phyloP scores from a whole-genome alignment of 176 grass and related monocot species.

The Alloteropsis semialata region DNA sequence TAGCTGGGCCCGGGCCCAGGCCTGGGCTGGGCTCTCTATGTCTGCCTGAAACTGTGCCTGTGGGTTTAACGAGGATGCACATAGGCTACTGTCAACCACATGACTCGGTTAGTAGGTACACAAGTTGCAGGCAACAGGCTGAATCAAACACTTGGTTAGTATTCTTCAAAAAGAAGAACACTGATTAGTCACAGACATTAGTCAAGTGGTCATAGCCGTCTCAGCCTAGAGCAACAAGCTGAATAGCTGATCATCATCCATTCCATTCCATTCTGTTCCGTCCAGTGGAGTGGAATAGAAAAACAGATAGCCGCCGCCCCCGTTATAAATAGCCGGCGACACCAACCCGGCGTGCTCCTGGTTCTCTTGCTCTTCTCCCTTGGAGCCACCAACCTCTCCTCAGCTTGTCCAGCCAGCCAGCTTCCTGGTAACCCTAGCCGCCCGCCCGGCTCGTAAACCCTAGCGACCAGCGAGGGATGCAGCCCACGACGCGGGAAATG shows the following conservation, averaged over 20 bases:
- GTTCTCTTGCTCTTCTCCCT: constrained; percentile 10
- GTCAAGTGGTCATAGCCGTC: neutral
- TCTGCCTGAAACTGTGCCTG: neutral
- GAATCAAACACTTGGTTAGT: constrained; percentile 26
- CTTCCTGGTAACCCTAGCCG: constrained; percentile 11
- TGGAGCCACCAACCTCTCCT: constrained; percentile 24
- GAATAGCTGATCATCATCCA: constrained; percentile 12
- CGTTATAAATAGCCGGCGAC: constrained; percentile 50
- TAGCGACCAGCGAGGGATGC: constrained; percentile 40
- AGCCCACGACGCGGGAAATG: constrained; percentile 59
- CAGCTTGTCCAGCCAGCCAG: neutral
- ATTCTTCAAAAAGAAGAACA: neutral
- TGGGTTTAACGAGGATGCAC: neutral
- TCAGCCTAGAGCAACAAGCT: neutral
- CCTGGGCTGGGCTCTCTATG: too few species aligned
- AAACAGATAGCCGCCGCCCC: constrained; percentile 25
- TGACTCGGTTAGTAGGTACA: too few species aligned
- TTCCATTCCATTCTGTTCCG: neutral
- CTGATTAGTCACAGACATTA: neutral
- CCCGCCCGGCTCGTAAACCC: constrained; percentile 15
- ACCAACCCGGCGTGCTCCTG: neutral
- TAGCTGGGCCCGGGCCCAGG: too few species aligned
- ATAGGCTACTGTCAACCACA: constrained; percentile 15
- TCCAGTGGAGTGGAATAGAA: neutral
- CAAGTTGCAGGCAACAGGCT: neutral